phyloP scores from a whole-genome alignment of 2,329 filamentous ascomycete genomes.

The Gaeumannomyces sp. region DNA sequence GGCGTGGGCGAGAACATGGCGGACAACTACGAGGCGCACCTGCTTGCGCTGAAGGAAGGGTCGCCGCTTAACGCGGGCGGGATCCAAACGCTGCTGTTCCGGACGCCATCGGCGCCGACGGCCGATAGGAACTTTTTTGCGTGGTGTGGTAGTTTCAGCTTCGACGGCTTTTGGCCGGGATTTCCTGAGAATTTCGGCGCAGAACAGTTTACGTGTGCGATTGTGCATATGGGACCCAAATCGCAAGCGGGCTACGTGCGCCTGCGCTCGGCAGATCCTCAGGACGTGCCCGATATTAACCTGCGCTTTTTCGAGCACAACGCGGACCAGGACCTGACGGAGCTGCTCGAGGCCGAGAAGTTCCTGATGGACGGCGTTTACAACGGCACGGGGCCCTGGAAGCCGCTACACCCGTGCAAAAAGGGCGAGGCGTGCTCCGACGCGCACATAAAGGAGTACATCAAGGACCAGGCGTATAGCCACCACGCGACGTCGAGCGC shows the following conservation, averaged over 20 bases:
- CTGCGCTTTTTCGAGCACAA: constrained; percentile 50
- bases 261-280: constrained; percentile 50
- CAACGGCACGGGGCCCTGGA: constrained; percentile 15
- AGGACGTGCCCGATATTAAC: constrained; percentile 52
- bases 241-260: constrained; percentile 51
- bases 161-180: constrained; percentile 27
- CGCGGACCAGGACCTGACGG: constrained; percentile 15
- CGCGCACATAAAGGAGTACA: constrained; percentile 14
- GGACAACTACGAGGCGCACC: constrained; percentile 44
- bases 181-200: constrained; percentile 24
- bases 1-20: constrained; percentile 58
- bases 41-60: constrained; percentile 29
- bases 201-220: constrained; percentile 30
- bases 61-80: constrained; percentile 25
- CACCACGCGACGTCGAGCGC: constrained; percentile 49
- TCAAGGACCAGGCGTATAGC: constrained; percentile 37
- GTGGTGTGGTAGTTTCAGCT: constrained; percentile 25
- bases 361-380: constrained; percentile 14
- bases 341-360: constrained; percentile 16
- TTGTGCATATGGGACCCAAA: constrained; percentile 52
- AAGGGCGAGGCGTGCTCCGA: constrained; percentile 11
- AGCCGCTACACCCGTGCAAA: constrained; percentile 15
- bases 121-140: constrained; percentile 24
- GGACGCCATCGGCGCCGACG: constrained; percentile 22
- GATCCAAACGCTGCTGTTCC: constrained; percentile 21